Evolutionary conservation across 2,329 filamentous ascomycete species (phyloP), one percentile per base, ranked within the genome.

Genomic region (Xylaria sp.): DNA sequence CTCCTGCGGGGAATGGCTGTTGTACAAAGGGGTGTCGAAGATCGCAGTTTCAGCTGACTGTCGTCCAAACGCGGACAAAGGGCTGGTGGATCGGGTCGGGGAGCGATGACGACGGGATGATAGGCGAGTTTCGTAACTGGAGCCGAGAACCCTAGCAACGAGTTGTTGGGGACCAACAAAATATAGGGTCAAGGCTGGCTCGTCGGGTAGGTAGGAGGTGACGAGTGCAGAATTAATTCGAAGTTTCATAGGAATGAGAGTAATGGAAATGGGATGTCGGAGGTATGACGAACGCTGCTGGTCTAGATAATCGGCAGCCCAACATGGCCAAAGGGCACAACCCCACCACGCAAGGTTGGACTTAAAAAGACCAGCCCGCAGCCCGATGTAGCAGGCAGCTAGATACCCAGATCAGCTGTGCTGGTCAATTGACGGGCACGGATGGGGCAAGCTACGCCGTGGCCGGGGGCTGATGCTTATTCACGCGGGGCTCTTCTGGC

Each of bases 281-380:
- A 67, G 55, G 50, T 65, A 67, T 67, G 56, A 67, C 65, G 61
- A 67, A 67, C 31, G 55, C 39, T n/a, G n/a, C n/a, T n/a, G n/a
- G n/a, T n/a, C 22, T 29, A 33, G 17, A 25, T 39, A 29, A 25
- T 39, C 33, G 20, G 9, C 38, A 33, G 63, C 63, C 58, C 45
- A 53, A 45, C 42, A 39, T 29, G 2, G 22, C 17, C 45, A 17
- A 25, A 31, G 55, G 50, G 44, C 49, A 50, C 50, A 44, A 66
- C 60, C 51, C 60, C 60, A 27, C 53, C 17, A 58, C 20, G 45
- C 51, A 54, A 39, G 33, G 51, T 20, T 56, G 33, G 20, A 20
- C 22, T 29, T 5, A 29, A 20, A 38, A 17, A 15, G 20, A 9
- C 29, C 45, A 25, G 15, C 11, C 45, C 22, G 22, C 64, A 45